Evolutionary conservation across 768 basidiomycete species (phyloP), one percentile per base, ranked within the genome.

Genomic region (Fistulinella prunicolor): DNA sequence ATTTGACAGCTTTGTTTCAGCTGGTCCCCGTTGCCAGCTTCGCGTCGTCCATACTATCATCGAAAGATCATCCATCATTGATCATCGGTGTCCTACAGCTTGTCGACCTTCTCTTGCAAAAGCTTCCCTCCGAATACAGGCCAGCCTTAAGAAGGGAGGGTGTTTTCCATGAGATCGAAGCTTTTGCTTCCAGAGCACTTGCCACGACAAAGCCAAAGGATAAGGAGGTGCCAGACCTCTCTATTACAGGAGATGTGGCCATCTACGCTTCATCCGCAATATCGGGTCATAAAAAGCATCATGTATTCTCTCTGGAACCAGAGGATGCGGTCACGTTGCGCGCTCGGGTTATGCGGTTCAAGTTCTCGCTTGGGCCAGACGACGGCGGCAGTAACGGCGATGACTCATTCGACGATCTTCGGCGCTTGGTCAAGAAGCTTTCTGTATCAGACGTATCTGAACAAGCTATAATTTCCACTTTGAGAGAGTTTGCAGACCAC

Each of bases 11-110:
- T 49, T 52, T n/a, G n/a, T 23, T 16, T 39, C 17, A 97, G 94
- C 84, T 81, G 61, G 95, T 99, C 6, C 94, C 96, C 10, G 81
- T 99, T 41, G 92, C 96, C 2, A 90, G 91, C 64, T 98, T 98
- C 66, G 84, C 94, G 2, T 94, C 93, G 0, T 92, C 92, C 1
- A 91, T 98, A 45, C 69, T 98, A 29, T 96, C 95, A 0, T 91
- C 90, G 0, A 88, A 85, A 59, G 96, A 99, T 64, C 90, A 94
- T 53, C 83, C 88, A 2, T 79, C 83, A 0, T 78, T 95, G 37
- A 87, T 96, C 28, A 85, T 90, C 32, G 85, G 85, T 30, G 94
- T 92, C 3, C 75, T 98, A 3, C 96, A 98, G 62, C 80, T 99
- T 21, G 92, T 96, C 23, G 96, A 98, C 59, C 72, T 98, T 21